Evolutionary conservation across 2,329 filamentous ascomycete genomes (phyloP).

Genomic region (Chaetomium sp.): DNA sequence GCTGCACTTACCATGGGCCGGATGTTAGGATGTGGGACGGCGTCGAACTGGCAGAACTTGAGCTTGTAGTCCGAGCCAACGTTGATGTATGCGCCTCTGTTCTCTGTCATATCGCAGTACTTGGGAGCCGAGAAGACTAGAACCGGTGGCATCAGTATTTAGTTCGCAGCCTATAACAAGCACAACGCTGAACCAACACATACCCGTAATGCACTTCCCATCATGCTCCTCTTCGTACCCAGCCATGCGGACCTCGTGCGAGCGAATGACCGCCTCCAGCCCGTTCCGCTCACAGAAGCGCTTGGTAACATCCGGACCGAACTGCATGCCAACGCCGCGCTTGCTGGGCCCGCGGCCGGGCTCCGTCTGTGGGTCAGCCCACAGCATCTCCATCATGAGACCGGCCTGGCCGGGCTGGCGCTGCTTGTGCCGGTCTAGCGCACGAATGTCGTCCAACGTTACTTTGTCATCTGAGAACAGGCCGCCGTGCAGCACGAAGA

Average conservation of each 20-base stretch:
- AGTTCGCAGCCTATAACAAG: background rate
- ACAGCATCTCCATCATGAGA: constrained; percentile 99
- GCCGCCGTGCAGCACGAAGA: constrained; percentile 86
- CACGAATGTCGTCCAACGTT: constrained; percentile 87
- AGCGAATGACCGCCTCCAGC: constrained; percentile 89
- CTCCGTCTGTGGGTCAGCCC: constrained; percentile 88
- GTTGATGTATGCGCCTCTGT: constrained; percentile 98
- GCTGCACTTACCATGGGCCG: constrained; percentile 68
- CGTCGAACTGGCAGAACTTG: constrained; percentile 87
- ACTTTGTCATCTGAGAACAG: constrained; percentile 94
- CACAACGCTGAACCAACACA: constrained; percentile 22
- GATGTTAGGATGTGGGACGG: constrained; percentile 91
- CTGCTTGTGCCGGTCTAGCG: constrained; percentile 84
- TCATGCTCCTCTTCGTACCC: constrained; percentile 99
- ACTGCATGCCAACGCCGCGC: constrained; percentile 91
- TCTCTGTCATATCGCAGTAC: constrained; percentile 97
- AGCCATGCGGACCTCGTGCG: constrained; percentile 97
- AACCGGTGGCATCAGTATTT: constrained; percentile 23
- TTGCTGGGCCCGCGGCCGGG: constrained; percentile 91
- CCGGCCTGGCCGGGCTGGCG: constrained; percentile 88
- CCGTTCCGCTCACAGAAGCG: constrained; percentile 95
- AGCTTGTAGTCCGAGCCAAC: constrained; percentile 88
- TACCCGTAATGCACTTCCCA: constrained; percentile 88
- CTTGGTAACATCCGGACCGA: constrained; percentile 93
- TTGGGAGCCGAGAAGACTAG: constrained; percentile 91